Evolutionary conservation across 2,329 filamentous ascomycete genomes (phyloP).

Genomic region (Talaromyces sp.): DNA sequence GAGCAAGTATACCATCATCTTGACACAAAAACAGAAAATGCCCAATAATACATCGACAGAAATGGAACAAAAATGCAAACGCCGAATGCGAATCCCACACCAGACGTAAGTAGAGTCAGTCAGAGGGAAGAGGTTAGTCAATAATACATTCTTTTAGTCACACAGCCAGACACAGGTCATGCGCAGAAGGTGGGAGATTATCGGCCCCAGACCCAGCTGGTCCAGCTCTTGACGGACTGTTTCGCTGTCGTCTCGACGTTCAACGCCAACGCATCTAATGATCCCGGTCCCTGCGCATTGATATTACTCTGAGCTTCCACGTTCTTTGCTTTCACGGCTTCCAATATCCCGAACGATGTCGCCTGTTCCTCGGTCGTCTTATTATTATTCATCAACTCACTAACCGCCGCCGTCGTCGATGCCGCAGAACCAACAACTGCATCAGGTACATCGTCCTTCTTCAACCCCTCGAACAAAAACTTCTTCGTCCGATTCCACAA

Average conservation of each 20-base stretch:
- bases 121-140: constrained; percentile 4
- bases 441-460: constrained; percentile 30
- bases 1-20: constrained; percentile 4
- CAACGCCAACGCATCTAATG: constrained; percentile 35
- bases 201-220: constrained; percentile 39
- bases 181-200: constrained; percentile 17
- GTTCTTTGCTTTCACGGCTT: constrained; percentile 37
- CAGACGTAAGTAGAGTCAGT: background rate
- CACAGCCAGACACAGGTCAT: background rate
- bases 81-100: constrained; percentile 11
- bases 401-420: constrained; percentile 2
- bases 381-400: constrained; percentile 8
- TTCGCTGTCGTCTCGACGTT: constrained; percentile 37
- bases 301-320: constrained; percentile 18
- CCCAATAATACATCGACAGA: constrained; percentile 6
- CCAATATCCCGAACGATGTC: constrained; percentile 28
- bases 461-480: constrained; percentile 40
- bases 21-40: background rate
- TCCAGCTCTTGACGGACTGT: constrained; percentile 38
- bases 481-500: constrained; percentile 39
- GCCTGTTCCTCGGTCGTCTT: constrained; percentile 12
- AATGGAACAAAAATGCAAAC: constrained; percentile 4
- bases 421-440: background rate
- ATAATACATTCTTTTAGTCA: constrained; percentile 10
- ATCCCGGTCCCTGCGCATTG: constrained; percentile 22